Evolutionary conservation across 148 eudicot genomes (phyloP).

Genomic region (Limonium bicolor): DNA sequence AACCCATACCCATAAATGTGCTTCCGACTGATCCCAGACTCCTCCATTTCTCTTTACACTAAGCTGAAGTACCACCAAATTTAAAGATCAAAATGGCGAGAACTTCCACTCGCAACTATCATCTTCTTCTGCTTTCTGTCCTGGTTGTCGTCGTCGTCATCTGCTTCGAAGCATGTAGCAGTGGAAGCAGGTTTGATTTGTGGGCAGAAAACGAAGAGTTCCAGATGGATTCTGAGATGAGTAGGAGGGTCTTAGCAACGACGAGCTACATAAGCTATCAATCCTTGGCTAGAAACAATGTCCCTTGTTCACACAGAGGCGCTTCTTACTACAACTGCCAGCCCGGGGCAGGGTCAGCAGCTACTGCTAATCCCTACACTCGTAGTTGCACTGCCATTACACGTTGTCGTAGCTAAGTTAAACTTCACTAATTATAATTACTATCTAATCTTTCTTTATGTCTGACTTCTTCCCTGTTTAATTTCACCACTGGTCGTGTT

Average conservation of each 20-base stretch:
- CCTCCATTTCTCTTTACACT: no score
- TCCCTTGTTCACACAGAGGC: slow-evolving; percentile 56
- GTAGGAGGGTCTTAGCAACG: slow-evolving; percentile 37
- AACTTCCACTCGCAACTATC: no score
- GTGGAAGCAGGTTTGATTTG: slow-evolving; percentile 8
- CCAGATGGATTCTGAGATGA: slow-evolving; percentile 37
- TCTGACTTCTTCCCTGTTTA: no score
- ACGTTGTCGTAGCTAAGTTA: slow-evolving; percentile 43
- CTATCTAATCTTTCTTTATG: no score
- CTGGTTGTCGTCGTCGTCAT: slow-evolving; percentile 6
- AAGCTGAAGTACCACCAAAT: no score
- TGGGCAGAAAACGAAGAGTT: slow-evolving; percentile 19
- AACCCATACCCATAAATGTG: no score
- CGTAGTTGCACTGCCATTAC: slow-evolving; percentile 54
- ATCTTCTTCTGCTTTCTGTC: no score
- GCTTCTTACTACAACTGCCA: slow-evolving; percentile 65
- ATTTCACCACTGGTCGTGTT: no score
- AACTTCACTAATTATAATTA: no score
- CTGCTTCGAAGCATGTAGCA: slow-evolving; percentile 27
- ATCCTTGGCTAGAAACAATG: slow-evolving; percentile 36
- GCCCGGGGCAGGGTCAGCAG: no score
- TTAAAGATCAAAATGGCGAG: no score
- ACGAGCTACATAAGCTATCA: slow-evolving; percentile 42
- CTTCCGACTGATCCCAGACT: no score
- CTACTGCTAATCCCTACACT: slow-evolving; percentile 46